Evolutionary conservation across 441 rosid genomes (phyloP).

Genomic region (Manihot esculenta): DNA sequence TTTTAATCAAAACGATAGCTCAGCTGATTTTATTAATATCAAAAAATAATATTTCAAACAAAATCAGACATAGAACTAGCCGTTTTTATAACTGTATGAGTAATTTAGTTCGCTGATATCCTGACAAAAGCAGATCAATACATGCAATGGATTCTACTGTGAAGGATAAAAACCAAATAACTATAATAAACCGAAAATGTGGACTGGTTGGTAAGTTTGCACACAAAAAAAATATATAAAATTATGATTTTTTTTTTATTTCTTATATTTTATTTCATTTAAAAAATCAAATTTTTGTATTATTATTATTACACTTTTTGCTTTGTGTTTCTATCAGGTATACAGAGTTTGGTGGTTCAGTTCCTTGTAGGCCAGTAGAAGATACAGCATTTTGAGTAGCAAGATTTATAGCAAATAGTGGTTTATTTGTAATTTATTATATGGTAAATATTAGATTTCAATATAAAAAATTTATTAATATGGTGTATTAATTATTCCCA

Average conservation of each 20-base stretch:
- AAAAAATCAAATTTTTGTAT: background rate
- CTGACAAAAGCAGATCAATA: conserved; percentile 54
- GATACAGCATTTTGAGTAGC: conserved; percentile 94
- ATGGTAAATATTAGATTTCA: too few species aligned
- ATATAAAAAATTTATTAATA: too few species aligned
- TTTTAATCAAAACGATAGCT: too few species aligned
- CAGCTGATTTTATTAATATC: too few species aligned
- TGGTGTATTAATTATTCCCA: background rate
- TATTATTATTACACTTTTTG: background rate
- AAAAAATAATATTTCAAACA: too few species aligned
- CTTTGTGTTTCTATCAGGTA: conserved; percentile 42
- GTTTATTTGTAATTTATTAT: conserved; percentile 81
- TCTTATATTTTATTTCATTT: background rate
- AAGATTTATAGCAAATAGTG: conserved; percentile 84
- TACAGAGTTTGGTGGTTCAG: conserved; percentile 83
- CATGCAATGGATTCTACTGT: conserved; percentile 95
- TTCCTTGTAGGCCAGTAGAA: conserved; percentile 87
- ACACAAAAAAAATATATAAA: too few species aligned
- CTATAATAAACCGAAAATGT: conserved; percentile 84
- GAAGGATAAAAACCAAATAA: conserved; percentile 85
- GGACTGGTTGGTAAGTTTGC: conserved; percentile 94
- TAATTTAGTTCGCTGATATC: too few species aligned
- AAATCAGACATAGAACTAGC: too few species aligned
- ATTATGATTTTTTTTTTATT: background rate
- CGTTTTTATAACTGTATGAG: too few species aligned